Evolutionary conservation across 805 yeast species (phyloP).

Genomic region (Saturnispora quitensis): DNA sequence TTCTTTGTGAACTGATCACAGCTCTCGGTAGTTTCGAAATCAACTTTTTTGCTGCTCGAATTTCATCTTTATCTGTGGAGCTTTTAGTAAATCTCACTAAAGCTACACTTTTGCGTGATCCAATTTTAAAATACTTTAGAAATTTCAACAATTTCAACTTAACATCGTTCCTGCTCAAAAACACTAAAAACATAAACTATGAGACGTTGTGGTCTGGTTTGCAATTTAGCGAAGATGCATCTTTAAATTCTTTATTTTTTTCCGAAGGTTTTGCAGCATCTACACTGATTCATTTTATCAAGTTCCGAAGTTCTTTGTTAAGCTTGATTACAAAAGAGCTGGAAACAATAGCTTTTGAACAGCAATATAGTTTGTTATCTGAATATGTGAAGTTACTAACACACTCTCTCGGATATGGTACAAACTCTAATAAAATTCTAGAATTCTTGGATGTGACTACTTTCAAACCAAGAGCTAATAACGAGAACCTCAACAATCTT

Average conservation of each 20-base stretch:
- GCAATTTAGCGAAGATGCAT: constrained; percentile 36
- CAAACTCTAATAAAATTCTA: constrained; percentile 59
- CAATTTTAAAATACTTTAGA: constrained; percentile 46
- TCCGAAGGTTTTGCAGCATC: constrained; percentile 34
- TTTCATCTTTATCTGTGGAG: constrained; percentile 52
- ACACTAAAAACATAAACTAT: constrained; percentile 46
- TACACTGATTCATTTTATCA: constrained; percentile 52
- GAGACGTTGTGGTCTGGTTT: constrained; percentile 47
- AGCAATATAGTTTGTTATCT: constrained; percentile 36
- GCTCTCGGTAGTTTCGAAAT: constrained; percentile 31
- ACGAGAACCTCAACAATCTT: constrained; percentile 30
- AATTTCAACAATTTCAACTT: constrained; percentile 33
- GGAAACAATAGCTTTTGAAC: constrained; percentile 36
- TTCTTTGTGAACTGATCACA: constrained; percentile 40
- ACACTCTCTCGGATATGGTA: constrained; percentile 37
- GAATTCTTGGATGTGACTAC: constrained; percentile 65
- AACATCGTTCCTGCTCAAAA: constrained; percentile 40
- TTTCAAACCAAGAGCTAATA: constrained; percentile 39
- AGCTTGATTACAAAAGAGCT: constrained; percentile 66
- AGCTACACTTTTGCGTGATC: constrained; percentile 42
- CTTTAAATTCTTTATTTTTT: constrained; percentile 27
- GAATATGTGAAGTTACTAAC: constrained; percentile 47
- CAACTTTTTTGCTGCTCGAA: constrained; percentile 45
- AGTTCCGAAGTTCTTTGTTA: constrained; percentile 49
- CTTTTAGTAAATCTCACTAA: constrained; percentile 54